Percentiles rank a stretch among this genome's conserved stretches.
These are phyloP conservation scores for Arbutus unedo DNA, from an alignment of 148 eudicot genomes.

Conservation along the genomic window DNA sequence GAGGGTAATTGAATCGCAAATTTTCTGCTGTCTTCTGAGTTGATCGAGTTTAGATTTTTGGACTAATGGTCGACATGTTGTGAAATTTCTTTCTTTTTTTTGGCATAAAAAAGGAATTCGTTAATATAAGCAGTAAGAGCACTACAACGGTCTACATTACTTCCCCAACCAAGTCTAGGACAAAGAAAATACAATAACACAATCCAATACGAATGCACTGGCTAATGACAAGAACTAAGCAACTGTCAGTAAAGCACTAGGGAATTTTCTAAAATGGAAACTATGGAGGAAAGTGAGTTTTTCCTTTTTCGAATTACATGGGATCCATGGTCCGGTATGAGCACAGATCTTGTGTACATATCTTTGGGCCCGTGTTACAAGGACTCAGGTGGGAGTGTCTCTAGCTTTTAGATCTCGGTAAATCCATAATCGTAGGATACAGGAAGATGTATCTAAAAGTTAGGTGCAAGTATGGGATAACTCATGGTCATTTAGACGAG, in stretches of 20 bases:
- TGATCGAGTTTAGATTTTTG: background rate
- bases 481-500: background rate
- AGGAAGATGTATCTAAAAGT: background rate
- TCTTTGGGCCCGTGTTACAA: background rate
- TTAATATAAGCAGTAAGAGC: background rate
- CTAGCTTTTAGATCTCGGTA: background rate
- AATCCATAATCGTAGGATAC: background rate
- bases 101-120: background rate
- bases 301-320: background rate
- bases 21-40: background rate
- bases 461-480: background rate
- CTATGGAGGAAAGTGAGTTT: background rate
- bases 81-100: background rate
- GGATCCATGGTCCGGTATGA: background rate
- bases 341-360: background rate
- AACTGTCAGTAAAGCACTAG: background rate
- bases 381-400: background rate
- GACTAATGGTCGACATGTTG: background rate
- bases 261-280: constrained; percentile 1
- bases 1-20: background rate
- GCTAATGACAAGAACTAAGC: background rate
- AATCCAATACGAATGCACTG: no score
- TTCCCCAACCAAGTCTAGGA: no score
- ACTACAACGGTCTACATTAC: background rate
- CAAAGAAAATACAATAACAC: no score